phyloP scores from a whole-genome alignment of 2,329 filamentous ascomycete genomes.

The Neonectria hederae region DNA sequence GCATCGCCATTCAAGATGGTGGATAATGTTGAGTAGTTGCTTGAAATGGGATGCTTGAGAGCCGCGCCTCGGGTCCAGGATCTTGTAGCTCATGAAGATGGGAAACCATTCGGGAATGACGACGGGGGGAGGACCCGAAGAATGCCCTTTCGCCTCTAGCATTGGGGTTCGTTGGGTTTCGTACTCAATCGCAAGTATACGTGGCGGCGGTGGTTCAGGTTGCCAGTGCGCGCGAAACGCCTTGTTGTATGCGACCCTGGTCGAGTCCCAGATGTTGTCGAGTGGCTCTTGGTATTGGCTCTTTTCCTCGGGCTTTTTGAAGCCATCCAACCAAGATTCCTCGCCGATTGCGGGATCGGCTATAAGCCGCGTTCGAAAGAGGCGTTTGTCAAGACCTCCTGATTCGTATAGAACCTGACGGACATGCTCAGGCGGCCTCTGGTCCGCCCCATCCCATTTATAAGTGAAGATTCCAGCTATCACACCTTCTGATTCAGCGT shows the following conservation, averaged over 20 bases:
- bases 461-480: conserved; percentile 34
- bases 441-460: conserved; percentile 24
- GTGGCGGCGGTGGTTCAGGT: conserved; percentile 5
- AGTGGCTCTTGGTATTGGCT: conserved; percentile 12
- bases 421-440: conserved; percentile 27
- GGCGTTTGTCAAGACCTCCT: conserved; percentile 7
- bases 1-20: conserved; percentile 28
- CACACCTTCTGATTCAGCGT: conserved; percentile 28
- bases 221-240: conserved; percentile 22
- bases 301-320: neutral
- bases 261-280: conserved; percentile 13
- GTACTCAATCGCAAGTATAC: neutral
- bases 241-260: conserved; percentile 17
- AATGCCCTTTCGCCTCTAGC: neutral
- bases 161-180: neutral
- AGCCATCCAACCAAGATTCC: neutral
- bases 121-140: neutral
- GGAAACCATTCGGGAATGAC: conserved; percentile 35
- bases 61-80: conserved; percentile 22
- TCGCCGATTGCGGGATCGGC: neutral
- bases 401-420: conserved; percentile 23
- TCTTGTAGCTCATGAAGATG: conserved; percentile 21
- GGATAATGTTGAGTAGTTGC: conserved; percentile 30
- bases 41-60: conserved; percentile 25
- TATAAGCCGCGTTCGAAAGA: conserved; percentile 3